A percentile compares a stretch with the other conserved stretches of the same genome.
These are phyloP conservation scores for Mallotus repandus DNA, from an alignment of 441 rosid species.

Conservation along the genomic window DNA sequence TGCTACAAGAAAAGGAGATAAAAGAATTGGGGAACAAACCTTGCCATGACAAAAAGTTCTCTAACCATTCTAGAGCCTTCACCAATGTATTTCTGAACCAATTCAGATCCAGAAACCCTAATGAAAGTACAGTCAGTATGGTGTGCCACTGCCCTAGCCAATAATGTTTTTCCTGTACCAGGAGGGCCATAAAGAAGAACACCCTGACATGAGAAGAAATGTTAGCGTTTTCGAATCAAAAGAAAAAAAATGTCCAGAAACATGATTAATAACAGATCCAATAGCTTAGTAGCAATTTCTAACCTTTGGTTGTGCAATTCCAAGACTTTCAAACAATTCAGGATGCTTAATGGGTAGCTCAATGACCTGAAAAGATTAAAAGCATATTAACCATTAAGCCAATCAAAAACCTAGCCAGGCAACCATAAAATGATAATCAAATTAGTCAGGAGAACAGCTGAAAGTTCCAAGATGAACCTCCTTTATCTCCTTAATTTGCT, in stretches of 20 bases:
- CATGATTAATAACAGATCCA: conserved; percentile 3
- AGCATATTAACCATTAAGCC: not conserved
- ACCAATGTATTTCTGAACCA: conserved; percentile 95
- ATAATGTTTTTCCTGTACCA: conserved; percentile 91
- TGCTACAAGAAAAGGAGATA: not conserved
- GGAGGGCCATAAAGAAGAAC: conserved; percentile 98
- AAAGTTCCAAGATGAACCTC: conserved; percentile 46
- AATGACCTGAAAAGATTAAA: conserved; percentile 59
- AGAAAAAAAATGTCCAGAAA: not conserved
- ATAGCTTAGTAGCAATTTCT: not conserved
- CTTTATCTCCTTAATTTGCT: conserved; percentile 93
- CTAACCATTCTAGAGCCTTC: conserved; percentile 98
- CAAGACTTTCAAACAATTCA: conserved; percentile 89
- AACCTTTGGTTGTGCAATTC: conserved; percentile 98
- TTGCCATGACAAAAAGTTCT: conserved; percentile 98
- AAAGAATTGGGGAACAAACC: conserved; percentile 44
- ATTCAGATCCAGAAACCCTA: conserved; percentile 97
- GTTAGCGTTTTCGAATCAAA: not conserved
- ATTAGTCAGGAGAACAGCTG: not conserved
- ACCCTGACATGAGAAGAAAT: conserved; percentile 44
- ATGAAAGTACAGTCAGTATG: conserved; percentile 97
- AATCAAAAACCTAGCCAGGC: conserved; percentile 8
- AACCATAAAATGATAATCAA: not conserved
- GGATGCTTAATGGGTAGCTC: conserved; percentile 90
- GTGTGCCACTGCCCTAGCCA: conserved; percentile 98